Evolutionary conservation across 1,284 basidiomycete genomes (phyloP), one percentile per base, ranked within the genome.

Genomic region (Rhodotorula sp.): DNA sequence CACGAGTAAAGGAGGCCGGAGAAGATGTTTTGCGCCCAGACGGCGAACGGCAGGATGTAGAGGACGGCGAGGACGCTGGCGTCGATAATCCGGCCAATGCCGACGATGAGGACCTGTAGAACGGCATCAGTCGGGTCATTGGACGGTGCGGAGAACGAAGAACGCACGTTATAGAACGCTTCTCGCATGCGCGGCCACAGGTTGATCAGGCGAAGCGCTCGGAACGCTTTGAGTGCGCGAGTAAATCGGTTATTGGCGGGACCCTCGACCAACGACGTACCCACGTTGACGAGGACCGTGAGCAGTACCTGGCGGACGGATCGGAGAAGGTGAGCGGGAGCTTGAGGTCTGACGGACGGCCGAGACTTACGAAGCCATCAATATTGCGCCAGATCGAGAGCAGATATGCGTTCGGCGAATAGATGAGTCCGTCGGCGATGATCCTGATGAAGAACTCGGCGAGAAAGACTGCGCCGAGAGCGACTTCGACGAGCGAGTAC

Each of bases 11-110:
- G 87, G 68, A 89, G 82, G 11, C 93, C 93, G 1, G 88, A 84
- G 80, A 98, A 98, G 78, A 98, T 90, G 77, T 95, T 97, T 68
- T 94, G 86, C 9, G 94, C 95, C 94, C 95, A 98, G 2, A 97
- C 89, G 7, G 95, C 94, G 78, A 94, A 98, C 0, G 95, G 95
- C 74, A 99, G 91, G 85, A 98, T 89, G 82, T 98, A 82, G 51
- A 98, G 84, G 62, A 96, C 86, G 57, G 94, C 92, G n/a, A 99
- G 86, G 62, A 97, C 81, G 0, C 90, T 91, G 0, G 95, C 95
- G 76, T 97, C 93, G 64, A 96, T 75, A 71, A 99, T 94, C 76
- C 92, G 89, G 27, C 86, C 81, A 2, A 89, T 89, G 7, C 94
- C 95, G 4, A 91, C 90, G 67, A 97, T 89, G 78, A 97, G 89